Evolutionary conservation across 345 rosid genomes (phyloP), one percentile per base, ranked within the genome.

Genomic region (Cardamine resedifolia): DNA sequence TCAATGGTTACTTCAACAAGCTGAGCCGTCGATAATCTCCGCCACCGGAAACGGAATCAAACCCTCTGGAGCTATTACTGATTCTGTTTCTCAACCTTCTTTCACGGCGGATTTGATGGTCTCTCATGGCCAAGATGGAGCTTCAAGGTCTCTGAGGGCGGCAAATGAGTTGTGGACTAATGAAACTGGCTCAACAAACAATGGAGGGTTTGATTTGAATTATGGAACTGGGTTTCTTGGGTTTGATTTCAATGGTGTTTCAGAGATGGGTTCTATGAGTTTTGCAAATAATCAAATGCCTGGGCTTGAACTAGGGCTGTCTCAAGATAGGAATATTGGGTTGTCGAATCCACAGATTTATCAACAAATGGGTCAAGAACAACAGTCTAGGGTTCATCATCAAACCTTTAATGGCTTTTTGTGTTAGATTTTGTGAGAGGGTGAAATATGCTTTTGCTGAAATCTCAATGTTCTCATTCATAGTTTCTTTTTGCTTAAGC

Each of bases 1-100:
- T 26, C 24, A 53, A 10, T 72, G 76, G 76, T 10, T 72, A 20
- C 76, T 71, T 23, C 62, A 53, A 34, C 76, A 71, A n/a, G 76
- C 69, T 20, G 76, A 71, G 68, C 68, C 75, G 0, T 61, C 68
- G 4, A 60, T 70, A 0, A 47, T 58, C 66, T 58, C 74, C 33
- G 74, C 67, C 58, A 70, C 74, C 6, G 67, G 58, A 21, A 70
- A 1, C 1, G 74, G 66, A 47, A 33, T 59, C 49, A 58, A 47
- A 14, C 45, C 57, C 47, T 1, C 52, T 10, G 24, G 33, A 57
- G 3, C 43, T 14, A 31, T 20, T 20, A 50, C 16, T 26, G 64
- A 14, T 5, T 70, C 66, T 24, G 38, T 48, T 28, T 43, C 58
- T n/a, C 50, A 26, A 34, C 38, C 39, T 58, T 38, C 48, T 34